Percentiles rank a stretch among this genome's conserved stretches.
phyloP scores from a whole-genome alignment of 257 asterid genomes.

The Solanum paucissectum region DNA sequence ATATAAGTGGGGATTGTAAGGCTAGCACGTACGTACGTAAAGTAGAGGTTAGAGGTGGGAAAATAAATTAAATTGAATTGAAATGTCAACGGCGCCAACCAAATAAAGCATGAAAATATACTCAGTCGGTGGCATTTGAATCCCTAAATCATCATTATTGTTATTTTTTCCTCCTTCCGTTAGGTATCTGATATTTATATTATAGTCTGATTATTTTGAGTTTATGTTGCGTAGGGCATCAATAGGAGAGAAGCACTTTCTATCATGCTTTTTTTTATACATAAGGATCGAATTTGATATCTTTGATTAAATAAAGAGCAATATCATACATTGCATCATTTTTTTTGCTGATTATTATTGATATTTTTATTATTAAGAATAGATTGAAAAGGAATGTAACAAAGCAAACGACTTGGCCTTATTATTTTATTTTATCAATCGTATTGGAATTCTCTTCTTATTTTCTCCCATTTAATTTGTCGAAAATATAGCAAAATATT shows the following conservation, averaged over 20 bases:
- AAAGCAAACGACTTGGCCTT: background rate
- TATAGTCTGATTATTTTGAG: too few species aligned
- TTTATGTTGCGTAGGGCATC: rapidly evolving
- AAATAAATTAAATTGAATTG: background rate
- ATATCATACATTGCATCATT: too few species aligned
- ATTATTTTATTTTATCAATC: background rate
- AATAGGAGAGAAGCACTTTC: rapidly evolving
- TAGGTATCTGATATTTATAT: too few species aligned
- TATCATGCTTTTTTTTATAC: too few species aligned
- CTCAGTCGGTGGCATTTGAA: background rate
- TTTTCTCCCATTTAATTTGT: background rate
- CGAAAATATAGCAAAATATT: background rate
- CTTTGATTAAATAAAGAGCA: too few species aligned
- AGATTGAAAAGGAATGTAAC: background rate
- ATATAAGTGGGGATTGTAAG: background rate
- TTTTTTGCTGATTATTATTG: too few species aligned
- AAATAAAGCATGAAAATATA: background rate
- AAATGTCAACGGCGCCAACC: background rate
- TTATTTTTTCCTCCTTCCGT: background rate
- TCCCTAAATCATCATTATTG: background rate
- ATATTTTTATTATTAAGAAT: too few species aligned
- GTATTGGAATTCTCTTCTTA: background rate
- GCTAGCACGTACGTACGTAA: background rate
- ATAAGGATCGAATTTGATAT: too few species aligned
- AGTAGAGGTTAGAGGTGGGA: background rate